Base-by-base conservation (phyloP, 1,139 yeast genomes). In the Sugiyamaella xylanicola region DNA sequence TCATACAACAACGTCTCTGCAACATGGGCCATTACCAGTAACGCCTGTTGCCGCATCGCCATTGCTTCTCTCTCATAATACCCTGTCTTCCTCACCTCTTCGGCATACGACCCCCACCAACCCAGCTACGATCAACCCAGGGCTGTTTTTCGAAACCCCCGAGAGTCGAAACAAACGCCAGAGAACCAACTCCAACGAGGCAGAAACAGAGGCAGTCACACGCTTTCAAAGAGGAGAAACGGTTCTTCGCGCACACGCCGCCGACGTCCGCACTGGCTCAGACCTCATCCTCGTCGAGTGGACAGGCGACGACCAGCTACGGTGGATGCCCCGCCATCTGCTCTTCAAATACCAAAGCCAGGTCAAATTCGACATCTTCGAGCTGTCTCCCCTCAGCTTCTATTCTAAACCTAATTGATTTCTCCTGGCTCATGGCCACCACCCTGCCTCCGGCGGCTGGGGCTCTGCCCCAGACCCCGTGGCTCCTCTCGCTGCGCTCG, bases 271-370 rank as follows among this genome's bases (percentile, higher is more conserved):
- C 17, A 36, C 4, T 13, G 50, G 41, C 15, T 46, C 50, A 4
- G 39, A 46, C 17, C 36, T 36, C 20, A 46, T 46, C 19, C 50
- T 46, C 16, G 43, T 46, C 13, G 50, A 46, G n/a, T 46, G 50
- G 50, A 43, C 35, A 16, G 42, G 35, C 41, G 50, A 46, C 25
- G 15, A 15, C 32, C 36, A 46, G 17, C 32, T 46, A 11, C 41
- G 50, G n/a, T 46, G 50, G 50, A 37, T 46, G 37, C 50, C 50
- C 9, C 41, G 42, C 25, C 20, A 25, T 22, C 32, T 46, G 15
- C 32, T 46, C 17, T 36, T 36, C 17, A 29, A 46, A 17, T 36
- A 46, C 32, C 50, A 46, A 22, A 20, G n/a, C 32, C 50, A 46
- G 41, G 42, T 46, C 22, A 32, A 36, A 16, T 46, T 46, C 32